Evolutionary conservation across 192 early-diverging fungal species (phyloP), one percentile per base, ranked within the genome.

Genomic region (Coemansia asiatica): DNA sequence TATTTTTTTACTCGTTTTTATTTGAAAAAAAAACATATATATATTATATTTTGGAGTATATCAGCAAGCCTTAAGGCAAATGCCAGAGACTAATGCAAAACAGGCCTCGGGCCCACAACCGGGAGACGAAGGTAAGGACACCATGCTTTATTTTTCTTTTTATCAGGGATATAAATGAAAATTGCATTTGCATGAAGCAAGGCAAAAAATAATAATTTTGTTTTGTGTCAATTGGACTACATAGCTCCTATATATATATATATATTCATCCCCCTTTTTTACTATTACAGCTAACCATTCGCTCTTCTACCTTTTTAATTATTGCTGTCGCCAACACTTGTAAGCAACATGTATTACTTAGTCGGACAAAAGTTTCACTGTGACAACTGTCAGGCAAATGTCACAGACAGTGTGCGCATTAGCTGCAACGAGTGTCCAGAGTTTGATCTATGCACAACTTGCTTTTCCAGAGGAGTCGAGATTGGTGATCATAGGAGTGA

Each of bases 401-500:
- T 99, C 38, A 94, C 93, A 25, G 89, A 95, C 60, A 85, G 92
- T 3, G 90, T 95, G 27, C 89, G 92, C 53, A 91, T 99, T 64
- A 86, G 89, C 57, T 98, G 92, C 68, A 89, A 83, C 58, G 85
- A 90, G 60, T 93, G 91, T 59, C 71, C 86, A 62, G 94, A 98
- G 76, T 92, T 98, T 74, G 93, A 98, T 76, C 82, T 97, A 13
- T 99, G 97, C 69, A 90, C 97, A 53, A 87, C 88, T 7, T 99
- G 97, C 69, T 99, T 99, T 75, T 88, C 88, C 50, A 76, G 74
- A 35, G 97, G 96, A 19, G 83, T 82, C 40, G 95, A 97, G 82
- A 67, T 88, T 4, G 89, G 88, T 6, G 73, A 85, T 29, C 97
- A 99, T 67, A 87, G 85, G 61, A 88, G 88, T 53, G 84, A 85